These are phyloP conservation scores for Pichia californica DNA, from an alignment of 805 yeast genomes.

Conservation along the genomic window DNA sequence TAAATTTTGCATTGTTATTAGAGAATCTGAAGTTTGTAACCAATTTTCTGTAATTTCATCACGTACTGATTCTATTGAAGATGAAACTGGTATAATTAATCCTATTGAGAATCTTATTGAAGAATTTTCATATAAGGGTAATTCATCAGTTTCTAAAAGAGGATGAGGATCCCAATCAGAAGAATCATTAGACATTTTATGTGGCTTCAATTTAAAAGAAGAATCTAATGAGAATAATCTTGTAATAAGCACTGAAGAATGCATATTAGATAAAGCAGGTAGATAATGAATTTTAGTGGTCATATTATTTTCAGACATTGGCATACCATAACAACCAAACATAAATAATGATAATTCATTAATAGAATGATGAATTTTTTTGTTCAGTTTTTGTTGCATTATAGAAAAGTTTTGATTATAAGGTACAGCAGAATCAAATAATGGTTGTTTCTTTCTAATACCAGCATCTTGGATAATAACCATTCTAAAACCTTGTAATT, in stretches of 20 bases:
- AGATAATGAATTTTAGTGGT: constrained; percentile 43
- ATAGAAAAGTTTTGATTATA: constrained; percentile 11
- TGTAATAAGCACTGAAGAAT: constrained; percentile 39
- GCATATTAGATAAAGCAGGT: constrained; percentile 33
- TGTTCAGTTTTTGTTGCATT: constrained; percentile 17
- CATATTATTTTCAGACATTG: constrained; percentile 38
- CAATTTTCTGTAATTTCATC: constrained; percentile 44
- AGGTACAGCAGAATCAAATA: constrained; percentile 39
- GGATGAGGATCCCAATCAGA: constrained; percentile 39
- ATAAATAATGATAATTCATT: constrained; percentile 44
- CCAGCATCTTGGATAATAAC: constrained; percentile 46
- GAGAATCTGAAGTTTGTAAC: constrained; percentile 38
- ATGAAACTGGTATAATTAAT: constrained; percentile 39
- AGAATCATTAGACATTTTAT: constrained; percentile 3
- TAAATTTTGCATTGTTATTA: constrained; percentile 35
- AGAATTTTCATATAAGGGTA: constrained; percentile 12
- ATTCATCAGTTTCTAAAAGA: constrained; percentile 29
- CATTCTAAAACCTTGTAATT: constrained; percentile 31
- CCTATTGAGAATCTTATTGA: constrained; percentile 41
- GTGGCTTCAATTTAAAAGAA: constrained; percentile 13
- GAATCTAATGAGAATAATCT: constrained; percentile 34
- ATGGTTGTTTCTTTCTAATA: constrained; percentile 40
- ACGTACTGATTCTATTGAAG: constrained; percentile 20
- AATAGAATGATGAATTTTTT: constrained; percentile 34
- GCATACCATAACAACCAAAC: constrained; percentile 50